Evolutionary conservation across 2,329 filamentous ascomycete genomes (phyloP).

Genomic region (Purpureocillium lavendulum): DNA sequence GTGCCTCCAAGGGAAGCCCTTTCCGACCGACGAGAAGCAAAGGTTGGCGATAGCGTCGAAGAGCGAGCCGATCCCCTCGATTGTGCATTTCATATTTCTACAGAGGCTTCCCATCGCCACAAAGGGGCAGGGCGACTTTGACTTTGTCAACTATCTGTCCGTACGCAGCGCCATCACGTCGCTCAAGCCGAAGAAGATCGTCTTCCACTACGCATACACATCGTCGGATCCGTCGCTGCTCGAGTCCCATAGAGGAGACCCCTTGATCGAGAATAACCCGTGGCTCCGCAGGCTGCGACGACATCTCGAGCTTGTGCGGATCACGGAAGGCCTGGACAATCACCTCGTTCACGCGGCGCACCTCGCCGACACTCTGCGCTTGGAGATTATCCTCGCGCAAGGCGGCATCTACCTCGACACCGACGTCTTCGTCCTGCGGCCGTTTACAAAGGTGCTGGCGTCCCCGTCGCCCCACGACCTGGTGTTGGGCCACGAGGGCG

Average conservation of each 20-base stretch:
- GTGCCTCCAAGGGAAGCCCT: conserved; percentile 5
- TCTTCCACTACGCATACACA: conserved; percentile 6
- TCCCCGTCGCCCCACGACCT: conserved; percentile 4
- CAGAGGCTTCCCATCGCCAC: conserved; percentile 5
- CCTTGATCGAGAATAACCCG: conserved; percentile 2
- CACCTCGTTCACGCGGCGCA: conserved; percentile 1
- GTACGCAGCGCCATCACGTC: conserved; percentile 10
- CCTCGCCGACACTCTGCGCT: conserved; percentile 6
- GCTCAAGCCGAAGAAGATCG: conserved; percentile 2
- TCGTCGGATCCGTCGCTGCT: not conserved
- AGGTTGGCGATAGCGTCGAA: not conserved
- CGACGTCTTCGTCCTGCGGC: conserved; percentile 7
- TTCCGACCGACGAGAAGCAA: not conserved
- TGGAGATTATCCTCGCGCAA: conserved; percentile 7
- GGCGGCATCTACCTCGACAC: conserved; percentile 9
- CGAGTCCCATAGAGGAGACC: not conserved
- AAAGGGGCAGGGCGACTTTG: conserved; percentile 5
- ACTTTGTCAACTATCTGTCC: conserved; percentile 8
- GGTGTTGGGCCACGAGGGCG: conserved; percentile 9
- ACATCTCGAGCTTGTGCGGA: conserved; percentile 5
- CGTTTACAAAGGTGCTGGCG: conserved; percentile 5
- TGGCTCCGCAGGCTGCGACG: conserved; percentile 7
- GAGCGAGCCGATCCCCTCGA: conserved; percentile 6
- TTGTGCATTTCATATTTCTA: conserved; percentile 9
- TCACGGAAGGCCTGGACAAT: conserved; percentile 1